Evolutionary conservation across 768 basidiomycete species (phyloP), one percentile per base, ranked within the genome.

Genomic region (Lactarius trivialis): DNA sequence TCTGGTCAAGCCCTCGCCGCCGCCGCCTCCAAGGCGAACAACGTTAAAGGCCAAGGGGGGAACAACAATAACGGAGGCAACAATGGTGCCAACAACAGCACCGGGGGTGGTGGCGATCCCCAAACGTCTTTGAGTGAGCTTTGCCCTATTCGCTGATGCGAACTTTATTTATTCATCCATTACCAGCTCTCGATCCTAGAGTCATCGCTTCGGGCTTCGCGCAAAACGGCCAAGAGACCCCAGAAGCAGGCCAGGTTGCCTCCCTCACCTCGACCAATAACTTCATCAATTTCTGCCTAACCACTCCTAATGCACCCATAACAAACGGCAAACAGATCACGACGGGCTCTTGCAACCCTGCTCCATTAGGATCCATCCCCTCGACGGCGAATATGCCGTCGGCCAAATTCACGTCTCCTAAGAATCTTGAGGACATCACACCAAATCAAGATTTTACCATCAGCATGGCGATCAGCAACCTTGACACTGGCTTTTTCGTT

Each of bases 211-310:
- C 69, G 4, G 81, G 81, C n/a, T 85, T 87, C 61, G 77, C 74
- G 17, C 73, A 82, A 51, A 70, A 83, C 63, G 88, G 87, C 24
- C 72, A 76, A 63, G 65, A 68, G 17, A 57, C 62, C 30, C 64
- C 75, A 0, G 66, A 68, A 0, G 63, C 77, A 57, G 83, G 82
- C 32, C 78, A 85, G 71, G 78, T 79, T 26, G 75, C 83, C 15
- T 85, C 84, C 7, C 72, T 83, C 7, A 85, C 81, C 0, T 85
- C 85, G n/a, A 72, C 71, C 51, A 85, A 89, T 75, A 89, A 89
- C 77, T 90, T 85, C 71, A 86, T 87, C 74, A 86, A 86, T 75
- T 85, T 76, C 71, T 87, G 86, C 67, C 71, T 75, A 7, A 81
- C 79, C 17, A 68, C 77, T 4, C 30, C 36, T 14, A 67, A 77